Evolutionary conservation across 805 yeast species (phyloP).

Genomic region (Metschnikowia baotianmanensis): DNA sequence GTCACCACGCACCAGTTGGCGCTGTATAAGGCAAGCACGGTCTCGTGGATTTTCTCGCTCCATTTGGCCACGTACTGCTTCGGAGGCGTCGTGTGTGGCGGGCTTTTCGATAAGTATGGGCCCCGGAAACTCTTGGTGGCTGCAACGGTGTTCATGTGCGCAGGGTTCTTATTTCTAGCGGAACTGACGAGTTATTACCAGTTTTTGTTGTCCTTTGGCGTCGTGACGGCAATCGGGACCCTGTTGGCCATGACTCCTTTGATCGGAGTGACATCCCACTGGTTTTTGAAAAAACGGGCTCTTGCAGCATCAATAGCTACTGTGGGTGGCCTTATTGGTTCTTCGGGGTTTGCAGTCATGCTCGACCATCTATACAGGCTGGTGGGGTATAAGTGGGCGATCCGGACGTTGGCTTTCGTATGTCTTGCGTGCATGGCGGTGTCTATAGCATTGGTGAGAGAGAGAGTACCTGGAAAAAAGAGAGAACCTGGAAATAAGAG

Average conservation of each 20-base stretch:
- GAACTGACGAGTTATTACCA: constrained; percentile 46
- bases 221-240: constrained; percentile 40
- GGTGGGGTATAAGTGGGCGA: constrained; percentile 56
- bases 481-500: too few species aligned
- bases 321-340: constrained; percentile 52
- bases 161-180: constrained; percentile 45
- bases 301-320: constrained; percentile 47
- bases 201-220: constrained; percentile 51
- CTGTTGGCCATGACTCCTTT: constrained; percentile 43
- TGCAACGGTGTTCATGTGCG: constrained; percentile 35
- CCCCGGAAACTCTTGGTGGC: constrained; percentile 34
- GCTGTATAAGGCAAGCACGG: constrained; percentile 12
- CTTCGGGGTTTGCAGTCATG: constrained; percentile 53
- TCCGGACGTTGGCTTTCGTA: constrained; percentile 47
- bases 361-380: constrained; percentile 46
- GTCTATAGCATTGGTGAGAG: constrained; percentile 13
- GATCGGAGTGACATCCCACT: constrained; percentile 44
- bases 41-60: constrained; percentile 23
- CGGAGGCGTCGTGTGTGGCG: constrained; percentile 40
- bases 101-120: constrained; percentile 47
- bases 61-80: constrained; percentile 20
- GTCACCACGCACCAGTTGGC: constrained; percentile 19
- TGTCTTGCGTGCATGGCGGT: constrained; percentile 34
- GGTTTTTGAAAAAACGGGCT: constrained; percentile 43
- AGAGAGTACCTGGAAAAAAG: constrained; percentile 1